A percentile compares a stretch with the other conserved stretches of the same genome.
Evolutionary conservation across 202 grass and related monocot genomes (phyloP).

Genomic region (Carex sylvatica): DNA sequence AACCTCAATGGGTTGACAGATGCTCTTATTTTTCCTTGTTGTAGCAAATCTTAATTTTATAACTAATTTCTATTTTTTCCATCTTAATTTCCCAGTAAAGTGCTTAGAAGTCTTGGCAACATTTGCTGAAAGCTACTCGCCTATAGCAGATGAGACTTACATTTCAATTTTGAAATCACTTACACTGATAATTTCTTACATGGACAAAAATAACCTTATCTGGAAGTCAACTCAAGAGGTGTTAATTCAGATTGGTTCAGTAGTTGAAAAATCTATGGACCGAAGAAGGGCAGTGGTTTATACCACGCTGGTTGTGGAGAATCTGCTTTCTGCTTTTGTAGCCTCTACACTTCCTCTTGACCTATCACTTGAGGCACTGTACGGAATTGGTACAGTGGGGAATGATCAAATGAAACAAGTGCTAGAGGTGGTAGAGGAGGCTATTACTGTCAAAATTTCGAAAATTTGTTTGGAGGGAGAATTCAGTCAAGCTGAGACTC

Average conservation of each 20-base stretch:
- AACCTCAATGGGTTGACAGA: background rate
- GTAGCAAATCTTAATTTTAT: background rate
- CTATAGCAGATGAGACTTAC: constrained; percentile 49
- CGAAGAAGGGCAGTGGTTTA: constrained; percentile 58
- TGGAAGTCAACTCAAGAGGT: constrained; percentile 71
- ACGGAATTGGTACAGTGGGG: constrained; percentile 58
- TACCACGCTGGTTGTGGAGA: constrained; percentile 57
- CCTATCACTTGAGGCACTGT: constrained; percentile 69
- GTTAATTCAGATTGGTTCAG: constrained; percentile 68
- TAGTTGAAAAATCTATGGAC: constrained; percentile 41
- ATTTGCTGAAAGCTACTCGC: constrained; percentile 57
- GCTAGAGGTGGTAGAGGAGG: constrained; percentile 61
- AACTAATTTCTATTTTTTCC: constrained; percentile 29
- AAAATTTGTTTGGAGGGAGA: constrained; percentile 50
- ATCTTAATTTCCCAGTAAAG: constrained; percentile 60
- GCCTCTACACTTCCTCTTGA: constrained; percentile 44
- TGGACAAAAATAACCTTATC: constrained; percentile 45
- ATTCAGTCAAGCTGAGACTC: constrained; percentile 31
- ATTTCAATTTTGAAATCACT: constrained; percentile 57
- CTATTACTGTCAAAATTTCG: constrained; percentile 56
- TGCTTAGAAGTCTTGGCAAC: constrained; percentile 76
- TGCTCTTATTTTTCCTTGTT: background rate
- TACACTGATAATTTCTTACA: constrained; percentile 47
- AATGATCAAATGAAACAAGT: constrained; percentile 52
- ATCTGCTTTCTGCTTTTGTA: constrained; percentile 59